Base-by-base conservation (phyloP, 208 protist species). In the Leishmania gerbilli region DNA sequence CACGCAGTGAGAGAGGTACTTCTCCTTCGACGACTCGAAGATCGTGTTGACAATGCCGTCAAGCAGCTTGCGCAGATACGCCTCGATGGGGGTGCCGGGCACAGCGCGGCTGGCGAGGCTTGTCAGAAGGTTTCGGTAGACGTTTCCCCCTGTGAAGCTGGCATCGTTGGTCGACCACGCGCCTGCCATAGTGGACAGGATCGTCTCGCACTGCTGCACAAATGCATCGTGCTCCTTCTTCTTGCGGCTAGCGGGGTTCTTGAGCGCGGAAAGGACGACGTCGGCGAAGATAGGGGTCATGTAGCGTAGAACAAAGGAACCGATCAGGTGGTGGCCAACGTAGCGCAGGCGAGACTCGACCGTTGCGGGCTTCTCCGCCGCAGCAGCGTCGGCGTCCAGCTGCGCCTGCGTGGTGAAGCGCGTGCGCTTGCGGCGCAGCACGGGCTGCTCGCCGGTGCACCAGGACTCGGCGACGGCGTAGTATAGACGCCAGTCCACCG, bases 1-100 rank as follows among this genome's bases (percentile, higher is more conserved):
- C n/a, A 95, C 88, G 79, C 91, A 95, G 85, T 97, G 95, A 11
- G 93, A 97, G 1, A 89, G 89, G 79, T 89, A 95, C 82, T 94
- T 93, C 72, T 97, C 88, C 71, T 88, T 78, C 79, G 90, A 90
- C 0, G 93, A 79, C n/a, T 94, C 89, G 56, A 91, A 91, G 49
- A 95, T 89, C 21, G 86, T 89, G 56, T 79, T 81, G n/a, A 88
- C 78, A 37, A 97, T 84, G 74, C 76, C 47, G 79, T 95, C 84
- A 56, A 92, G 84, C 56, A 94, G 81, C n/a, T 79, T 85, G 51
- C 83, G 81, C 60, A 95, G 67, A 55, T 91, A 81, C 42, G 64
- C 68, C 64, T 90, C 79, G 74, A 97, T 79, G 34, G 58, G 74
- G 17, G 90, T 91, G 72, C 82, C 86, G 24, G 91, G 88, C 45